Conservation (phyloP, 192 early-diverging fungal species). For the Mortierella claussenii region DNA sequence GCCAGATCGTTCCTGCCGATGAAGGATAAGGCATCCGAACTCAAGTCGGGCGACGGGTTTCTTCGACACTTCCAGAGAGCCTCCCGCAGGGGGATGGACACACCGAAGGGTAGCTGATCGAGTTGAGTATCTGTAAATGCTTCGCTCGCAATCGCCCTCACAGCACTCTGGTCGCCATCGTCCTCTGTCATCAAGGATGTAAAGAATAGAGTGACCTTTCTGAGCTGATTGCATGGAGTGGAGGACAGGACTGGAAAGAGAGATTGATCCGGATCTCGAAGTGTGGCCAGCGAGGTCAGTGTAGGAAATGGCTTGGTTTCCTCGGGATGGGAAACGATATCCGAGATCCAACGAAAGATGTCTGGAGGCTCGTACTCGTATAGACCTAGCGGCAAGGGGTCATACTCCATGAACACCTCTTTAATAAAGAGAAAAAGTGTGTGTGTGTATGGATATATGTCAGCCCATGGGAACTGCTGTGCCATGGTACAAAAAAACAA, state of each 20-base stretch:
- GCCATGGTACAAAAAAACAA: neutral
- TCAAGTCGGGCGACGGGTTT: constrained; percentile 56
- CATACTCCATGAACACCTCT: constrained; percentile 26
- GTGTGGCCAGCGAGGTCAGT: constrained; percentile 4
- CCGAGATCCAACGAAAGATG: constrained; percentile 32
- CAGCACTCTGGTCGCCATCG: constrained; percentile 47
- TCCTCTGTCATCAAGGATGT: constrained; percentile 9
- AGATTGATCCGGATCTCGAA: constrained; percentile 31
- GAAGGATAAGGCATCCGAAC: constrained; percentile 55
- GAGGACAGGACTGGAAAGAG: neutral
- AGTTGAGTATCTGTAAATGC: constrained; percentile 50
- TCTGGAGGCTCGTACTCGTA: constrained; percentile 24
- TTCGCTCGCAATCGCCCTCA: constrained; percentile 49
- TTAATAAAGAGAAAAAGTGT: neutral
- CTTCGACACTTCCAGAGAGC: constrained; percentile 62
- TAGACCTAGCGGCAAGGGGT: neutral
- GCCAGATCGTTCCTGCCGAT: constrained; percentile 59
- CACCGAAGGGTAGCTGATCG: constrained; percentile 64
- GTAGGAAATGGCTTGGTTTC: constrained; percentile 27
- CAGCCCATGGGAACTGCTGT: neutral
- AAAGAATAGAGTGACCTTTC: constrained; percentile 27
- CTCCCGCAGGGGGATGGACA: constrained; percentile 63
- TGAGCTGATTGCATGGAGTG: constrained; percentile 20
- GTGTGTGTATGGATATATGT: neutral
- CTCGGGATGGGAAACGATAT: constrained; percentile 12